Evolutionary conservation across 768 basidiomycete species (phyloP).

Genomic region (Candolleomyces efflorescens): DNA sequence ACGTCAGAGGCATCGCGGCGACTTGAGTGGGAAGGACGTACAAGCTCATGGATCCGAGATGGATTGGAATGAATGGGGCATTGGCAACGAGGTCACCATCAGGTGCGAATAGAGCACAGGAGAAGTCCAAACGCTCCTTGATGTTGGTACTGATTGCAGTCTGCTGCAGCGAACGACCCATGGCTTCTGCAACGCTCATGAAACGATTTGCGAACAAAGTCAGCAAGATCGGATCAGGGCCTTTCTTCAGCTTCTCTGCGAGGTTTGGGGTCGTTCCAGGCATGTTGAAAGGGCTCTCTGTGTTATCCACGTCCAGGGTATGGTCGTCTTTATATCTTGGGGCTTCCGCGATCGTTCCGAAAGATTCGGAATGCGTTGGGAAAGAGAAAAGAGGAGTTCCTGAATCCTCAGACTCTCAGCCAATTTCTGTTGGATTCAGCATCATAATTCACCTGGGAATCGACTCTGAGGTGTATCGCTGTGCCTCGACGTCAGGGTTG

Average conservation of each 20-base stretch:
- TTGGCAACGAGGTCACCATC: conserved; percentile 94
- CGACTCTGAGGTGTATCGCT: too few species aligned
- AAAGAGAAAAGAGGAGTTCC: not conserved
- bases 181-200: conserved; percentile 96
- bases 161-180: conserved; percentile 88
- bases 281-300: conserved; percentile 7
- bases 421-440: not conserved
- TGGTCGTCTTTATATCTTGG: not conserved
- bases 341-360: not conserved
- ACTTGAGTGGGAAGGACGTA: conserved; percentile 34
- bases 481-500: too few species aligned
- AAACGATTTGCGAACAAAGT: conserved; percentile 95
- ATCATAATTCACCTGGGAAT: not conserved
- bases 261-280: conserved; percentile 3
- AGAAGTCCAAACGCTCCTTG: conserved; percentile 93
- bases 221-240: conserved; percentile 81
- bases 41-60: conserved; percentile 90
- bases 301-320: not conserved
- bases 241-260: conserved; percentile 24
- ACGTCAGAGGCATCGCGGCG: not conserved
- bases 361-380: not conserved
- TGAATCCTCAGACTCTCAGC: not conserved
- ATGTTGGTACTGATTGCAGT: conserved; percentile 93
- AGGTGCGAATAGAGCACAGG: conserved; percentile 93
- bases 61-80: conserved; percentile 87